Base-by-base conservation (phyloP, 1,284 basidiomycete genomes). In the Heterobasidion occidentale region DNA sequence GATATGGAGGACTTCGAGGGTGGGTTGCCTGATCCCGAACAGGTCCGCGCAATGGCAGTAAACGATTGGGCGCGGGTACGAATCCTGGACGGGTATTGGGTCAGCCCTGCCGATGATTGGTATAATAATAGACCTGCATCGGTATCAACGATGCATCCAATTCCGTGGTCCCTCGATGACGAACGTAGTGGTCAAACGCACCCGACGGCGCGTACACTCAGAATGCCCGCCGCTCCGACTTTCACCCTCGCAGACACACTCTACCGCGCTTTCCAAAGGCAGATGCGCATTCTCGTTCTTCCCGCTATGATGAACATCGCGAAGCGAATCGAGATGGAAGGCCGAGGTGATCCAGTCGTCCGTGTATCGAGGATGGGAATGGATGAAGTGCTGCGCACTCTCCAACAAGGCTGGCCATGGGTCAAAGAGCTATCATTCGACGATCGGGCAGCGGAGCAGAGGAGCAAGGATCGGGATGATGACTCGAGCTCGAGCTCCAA, bases 71-170 rank as follows among this genome's bases (percentile, higher is more conserved):
- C 84, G 6, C 76, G 88, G 34, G 75, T 74, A 17, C 71, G 87
- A 49, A 84, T 90, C 51, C 69, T 90, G 36, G 86, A 89, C 56
- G 87, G 88, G 1, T 77, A 81, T 60, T 90, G 87, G 87, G 71
- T 83, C 55, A 83, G 77, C 52, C 88, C 88, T 6, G 83, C 81
- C 1, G 87, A 89, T 65, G 74, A 80, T 50, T 88, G 77, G 77
- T 84, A 81, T 53, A 67, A 70, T 9, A 65, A 75, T 55, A 72
- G 73, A 33, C 70, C 70, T 1, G 63, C 67, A 2, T 70, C 71
- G 11, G 73, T 81, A 8, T 27, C 47, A 20, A 83, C 86, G 0
- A 66, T 76, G 2, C 86, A 89, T 63, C 87, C 86, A 0, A 84
- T 82, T 61, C 80, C 85, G 0, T 89, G 86, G 86, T 77, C 79